These are phyloP conservation scores for Saccharomycopsis hybrid DNA, from an alignment of 1,139 yeast species.

Conservation along the genomic window DNA sequence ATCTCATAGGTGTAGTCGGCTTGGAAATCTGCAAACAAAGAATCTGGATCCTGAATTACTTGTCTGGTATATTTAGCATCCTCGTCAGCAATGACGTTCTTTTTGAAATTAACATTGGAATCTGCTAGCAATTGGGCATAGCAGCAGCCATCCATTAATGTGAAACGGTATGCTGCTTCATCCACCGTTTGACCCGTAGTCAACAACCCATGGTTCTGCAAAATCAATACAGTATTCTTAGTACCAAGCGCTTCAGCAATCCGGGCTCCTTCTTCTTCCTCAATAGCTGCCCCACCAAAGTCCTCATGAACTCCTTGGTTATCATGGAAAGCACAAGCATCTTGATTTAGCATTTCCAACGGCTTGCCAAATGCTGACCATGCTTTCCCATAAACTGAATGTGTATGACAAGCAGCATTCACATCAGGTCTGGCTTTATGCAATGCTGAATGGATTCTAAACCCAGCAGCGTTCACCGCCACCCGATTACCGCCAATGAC, in stretches of 20 bases:
- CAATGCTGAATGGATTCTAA: conserved; percentile 69
- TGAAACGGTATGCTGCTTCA: conserved; percentile 73
- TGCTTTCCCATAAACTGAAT: conserved; percentile 69
- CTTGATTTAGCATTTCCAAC: conserved; percentile 77
- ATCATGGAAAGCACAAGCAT: conserved; percentile 61
- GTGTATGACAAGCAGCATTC: conserved; percentile 78
- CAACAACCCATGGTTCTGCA: conserved; percentile 73
- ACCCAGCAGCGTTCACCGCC: conserved; percentile 76
- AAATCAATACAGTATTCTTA: conserved; percentile 53
- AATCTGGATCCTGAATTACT: conserved; percentile 58
- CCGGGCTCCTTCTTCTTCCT: conserved; percentile 60
- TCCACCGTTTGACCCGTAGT: conserved; percentile 76
- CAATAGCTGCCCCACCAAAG: conserved; percentile 79
- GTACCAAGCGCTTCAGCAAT: conserved; percentile 63
- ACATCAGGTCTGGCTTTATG: conserved; percentile 77
- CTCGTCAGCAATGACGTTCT: conserved; percentile 46
- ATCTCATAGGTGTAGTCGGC: conserved; percentile 49
- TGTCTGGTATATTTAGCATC: conserved; percentile 65
- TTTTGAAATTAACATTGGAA: conserved; percentile 37
- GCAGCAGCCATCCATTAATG: conserved; percentile 63
- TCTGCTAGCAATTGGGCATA: conserved; percentile 67
- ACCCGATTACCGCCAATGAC: conserved; percentile 60
- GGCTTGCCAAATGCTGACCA: conserved; percentile 66
- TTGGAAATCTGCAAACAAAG: conserved; percentile 68
- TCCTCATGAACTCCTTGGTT: conserved; percentile 58